Percentiles rank a stretch among this genome's conserved stretches.
phyloP scores from a whole-genome alignment of 179 eudicot genomes.

The Pouteria campechiana region DNA sequence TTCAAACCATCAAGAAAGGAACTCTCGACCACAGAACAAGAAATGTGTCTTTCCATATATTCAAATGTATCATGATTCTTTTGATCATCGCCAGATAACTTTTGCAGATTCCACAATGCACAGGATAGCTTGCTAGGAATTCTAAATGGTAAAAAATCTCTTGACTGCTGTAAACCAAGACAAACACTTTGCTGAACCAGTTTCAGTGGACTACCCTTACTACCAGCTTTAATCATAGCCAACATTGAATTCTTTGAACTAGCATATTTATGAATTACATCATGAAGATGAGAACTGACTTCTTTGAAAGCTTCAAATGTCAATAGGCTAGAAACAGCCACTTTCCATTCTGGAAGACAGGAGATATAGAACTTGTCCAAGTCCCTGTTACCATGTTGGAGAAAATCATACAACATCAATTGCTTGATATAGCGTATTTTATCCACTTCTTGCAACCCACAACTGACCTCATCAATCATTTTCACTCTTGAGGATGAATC shows the following conservation, averaged over 20 bases:
- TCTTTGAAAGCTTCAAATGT: conserved; percentile 59
- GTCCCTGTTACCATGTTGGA: conserved; percentile 20
- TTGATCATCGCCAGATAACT: conserved; percentile 12
- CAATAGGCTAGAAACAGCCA: conserved; percentile 58
- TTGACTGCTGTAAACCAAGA: conserved; percentile 73
- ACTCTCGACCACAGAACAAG: conserved; percentile 46
- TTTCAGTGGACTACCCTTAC: conserved; percentile 65
- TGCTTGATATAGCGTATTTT: conserved; percentile 35
- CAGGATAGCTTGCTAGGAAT: conserved; percentile 71
- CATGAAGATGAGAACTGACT: conserved; percentile 62
- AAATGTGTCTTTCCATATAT: conserved; percentile 33
- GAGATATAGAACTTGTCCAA: conserved; percentile 25
- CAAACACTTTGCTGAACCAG: conserved; percentile 89
- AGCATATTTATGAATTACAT: conserved; percentile 42
- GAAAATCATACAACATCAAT: conserved; percentile 52
- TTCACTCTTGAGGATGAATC: conserved; percentile 36
- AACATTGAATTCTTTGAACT: conserved; percentile 45
- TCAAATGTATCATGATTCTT: conserved; percentile 11
- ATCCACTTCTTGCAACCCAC: conserved; percentile 76
- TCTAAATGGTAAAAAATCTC: conserved; percentile 52
- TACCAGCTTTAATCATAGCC: conserved; percentile 82
- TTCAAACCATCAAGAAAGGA: conserved; percentile 74
- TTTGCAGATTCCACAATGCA: conserved; percentile 58
- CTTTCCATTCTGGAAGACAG: conserved; percentile 45
- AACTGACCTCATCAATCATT: conserved; percentile 58